Base-by-base conservation (phyloP, 495 filamentous ascomycete genomes). In the Aspergillus wentii region DNA sequence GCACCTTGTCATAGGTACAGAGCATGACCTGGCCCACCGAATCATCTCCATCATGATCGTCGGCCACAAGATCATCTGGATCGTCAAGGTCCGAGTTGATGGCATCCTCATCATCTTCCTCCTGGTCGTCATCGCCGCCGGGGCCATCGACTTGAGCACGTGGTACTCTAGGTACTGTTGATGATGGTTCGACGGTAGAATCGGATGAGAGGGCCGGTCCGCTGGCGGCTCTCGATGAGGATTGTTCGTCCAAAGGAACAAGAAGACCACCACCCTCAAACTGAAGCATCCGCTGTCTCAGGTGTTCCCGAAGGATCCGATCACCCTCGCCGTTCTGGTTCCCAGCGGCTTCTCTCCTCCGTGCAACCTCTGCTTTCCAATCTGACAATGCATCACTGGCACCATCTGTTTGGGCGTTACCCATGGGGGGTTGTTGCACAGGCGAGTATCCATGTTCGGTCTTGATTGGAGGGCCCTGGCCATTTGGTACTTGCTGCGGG, bases 61-160 rank as follows among this genome's bases (percentile, higher is more conserved):
- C 80, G 31, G 83, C 80, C 8, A 79, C 64, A 10, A 83, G 78
- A 33, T 98, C 92, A 40, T 95, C 88, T 0, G 92, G 81, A 52
- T 99, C 92, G 55, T 98, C 92, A 2, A 99, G 79, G 52, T 97
- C 92, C 0, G 94, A 97, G 58, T 99, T 99, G 67, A 99, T 99
- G 1, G 92, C 92, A 61, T 98, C 89, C 47, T 94, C 88, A 46
- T 96, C 91, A 20, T 73, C 68, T 19, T 80, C 77, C 33, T 86
- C 82, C 42, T 83, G 79, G 16, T 69, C 63, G 22, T 68, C 68
- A 44, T 67, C 62, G 22, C 70, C 71, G 8, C 61, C 70, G 9
- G 55, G 58, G 17, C 86, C 88, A 56, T 95, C 91, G 34, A 77
- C 57, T 48, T 88, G 85, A 15, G 66, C 49, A 10, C 33, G 17